Evolutionary conservation across 495 filamentous ascomycete genomes (phyloP), one percentile per base, ranked within the genome.

Genomic region (Ramalina peruviana): DNA sequence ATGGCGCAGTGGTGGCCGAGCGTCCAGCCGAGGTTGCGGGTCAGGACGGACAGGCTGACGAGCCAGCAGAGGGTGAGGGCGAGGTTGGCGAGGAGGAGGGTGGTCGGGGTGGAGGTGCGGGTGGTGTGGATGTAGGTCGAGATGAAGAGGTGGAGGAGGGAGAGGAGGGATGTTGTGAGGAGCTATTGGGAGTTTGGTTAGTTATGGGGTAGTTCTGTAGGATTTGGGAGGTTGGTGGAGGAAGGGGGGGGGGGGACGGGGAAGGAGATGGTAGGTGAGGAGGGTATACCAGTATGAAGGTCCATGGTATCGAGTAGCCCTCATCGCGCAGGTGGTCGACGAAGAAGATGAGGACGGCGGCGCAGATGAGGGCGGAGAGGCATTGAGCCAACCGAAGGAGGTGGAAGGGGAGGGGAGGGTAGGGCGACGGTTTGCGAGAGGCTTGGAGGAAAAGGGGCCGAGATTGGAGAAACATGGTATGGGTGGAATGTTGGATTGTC

Each of bases 311-410:
- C 45, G 67, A 65, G 58, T 69, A 76, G 33, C 69, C 62, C 50
- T 75, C 73, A 36, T 64, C 54, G 43, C 70, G 68, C 27, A 85
- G 71, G 52, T 81, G 72, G 55, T 72, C 73, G 47, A 76, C 72
- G 65, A 85, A 85, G 54, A 76, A 76, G 42, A 64, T 65, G 57
- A 83, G 73, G 37, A 83, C 74, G 47, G 66, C 69, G 26, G 63
- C 72, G 52, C 81, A 76, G 26, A 82, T 66, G 48, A 79, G 33
- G 4, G 76, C 63, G 15, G 78, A 75, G 21, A 81, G 48, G 12
- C 80, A 63, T 50, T 72, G 69, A 16, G 67, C 48, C 38, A 60
- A 53, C 26, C 79, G 70, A 36, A 82, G 66, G 40, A 65, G 48
- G 57, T 85, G 76, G 60, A 83, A 85, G 1, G 72, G 67, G 13